Evolutionary conservation across 495 filamentous ascomycete genomes (phyloP).

Genomic region (Aspergillus indologenus): DNA sequence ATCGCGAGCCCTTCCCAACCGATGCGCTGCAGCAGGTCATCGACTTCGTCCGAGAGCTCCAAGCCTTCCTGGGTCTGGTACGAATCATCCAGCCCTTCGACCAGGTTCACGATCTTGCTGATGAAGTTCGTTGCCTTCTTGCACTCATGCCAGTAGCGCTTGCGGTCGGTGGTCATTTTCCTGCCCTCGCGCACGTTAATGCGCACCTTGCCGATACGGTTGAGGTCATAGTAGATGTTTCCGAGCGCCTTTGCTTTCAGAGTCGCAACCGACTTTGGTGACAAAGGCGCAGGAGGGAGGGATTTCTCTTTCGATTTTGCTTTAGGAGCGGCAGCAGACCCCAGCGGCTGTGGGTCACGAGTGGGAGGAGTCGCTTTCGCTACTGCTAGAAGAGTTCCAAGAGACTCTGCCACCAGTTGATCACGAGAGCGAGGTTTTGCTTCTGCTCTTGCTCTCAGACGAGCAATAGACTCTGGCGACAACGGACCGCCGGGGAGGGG

Average conservation of each 20-base stretch:
- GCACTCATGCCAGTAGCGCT: neutral
- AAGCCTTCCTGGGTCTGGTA: neutral
- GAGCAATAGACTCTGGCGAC: no score
- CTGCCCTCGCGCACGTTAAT: neutral
- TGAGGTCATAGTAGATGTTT: neutral
- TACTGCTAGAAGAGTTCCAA: no score
- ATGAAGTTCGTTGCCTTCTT: neutral
- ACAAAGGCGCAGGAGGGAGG: neutral
- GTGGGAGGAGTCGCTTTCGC: no score
- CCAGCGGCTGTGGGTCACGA: no score
- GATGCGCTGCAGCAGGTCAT: neutral
- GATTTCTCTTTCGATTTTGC: no score
- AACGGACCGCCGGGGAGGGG: no score
- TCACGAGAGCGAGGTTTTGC: no score
- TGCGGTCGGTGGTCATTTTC: neutral
- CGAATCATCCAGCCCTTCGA: neutral
- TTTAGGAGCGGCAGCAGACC: no score
- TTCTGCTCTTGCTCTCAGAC: no score
- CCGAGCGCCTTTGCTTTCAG: neutral
- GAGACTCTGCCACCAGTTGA: no score
- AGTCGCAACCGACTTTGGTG: neutral
- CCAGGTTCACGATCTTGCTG: neutral
- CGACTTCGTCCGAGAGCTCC: no score
- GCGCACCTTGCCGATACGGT: neutral
- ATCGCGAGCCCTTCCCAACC: neutral